A percentile compares a stretch with the other conserved stretches of the same genome.
Conservation (phyloP, 768 basidiomycete genomes). For the Paxillus involutus region DNA sequence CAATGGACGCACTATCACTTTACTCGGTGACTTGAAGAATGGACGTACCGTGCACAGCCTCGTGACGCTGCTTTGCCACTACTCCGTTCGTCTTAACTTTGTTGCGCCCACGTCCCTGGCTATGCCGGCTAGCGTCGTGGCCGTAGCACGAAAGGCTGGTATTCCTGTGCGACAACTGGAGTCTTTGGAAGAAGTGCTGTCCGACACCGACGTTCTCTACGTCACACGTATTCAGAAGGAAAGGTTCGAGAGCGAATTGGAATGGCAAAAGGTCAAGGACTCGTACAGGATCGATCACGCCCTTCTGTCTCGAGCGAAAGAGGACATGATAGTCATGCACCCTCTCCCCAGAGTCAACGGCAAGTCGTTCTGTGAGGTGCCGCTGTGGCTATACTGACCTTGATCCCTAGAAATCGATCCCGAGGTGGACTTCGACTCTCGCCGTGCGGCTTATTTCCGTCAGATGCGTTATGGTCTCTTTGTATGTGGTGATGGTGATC, state of each 20-base stretch:
- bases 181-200: conserved; percentile 88
- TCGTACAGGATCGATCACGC: conserved; percentile 93
- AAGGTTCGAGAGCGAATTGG: conserved; percentile 75
- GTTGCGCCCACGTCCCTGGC: conserved; percentile 83
- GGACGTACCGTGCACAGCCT: conserved; percentile 97
- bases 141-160: conserved; percentile 81
- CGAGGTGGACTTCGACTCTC: conserved; percentile 95
- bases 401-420: conserved; percentile 87
- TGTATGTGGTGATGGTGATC: conserved; percentile 49
- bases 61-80: conserved; percentile 87
- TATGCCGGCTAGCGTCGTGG: conserved; percentile 87
- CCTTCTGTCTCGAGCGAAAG: conserved; percentile 88
- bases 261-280: conserved; percentile 91
- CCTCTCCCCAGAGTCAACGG: conserved; percentile 94
- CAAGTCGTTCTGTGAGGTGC: conserved; percentile 31
- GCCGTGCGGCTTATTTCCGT: conserved; percentile 94
- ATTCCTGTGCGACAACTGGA: conserved; percentile 78
- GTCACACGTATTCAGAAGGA: conserved; percentile 97
- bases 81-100: conserved; percentile 93
- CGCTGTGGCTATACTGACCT: conserved; percentile 8
- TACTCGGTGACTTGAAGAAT: conserved; percentile 96
- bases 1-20: conserved; percentile 90
- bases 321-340: conserved; percentile 99
- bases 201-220: conserved; percentile 94
- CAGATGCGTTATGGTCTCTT: conserved; percentile 99